Base-by-base conservation (phyloP, 768 basidiomycete species). In the Termitomyces sp. region DNA sequence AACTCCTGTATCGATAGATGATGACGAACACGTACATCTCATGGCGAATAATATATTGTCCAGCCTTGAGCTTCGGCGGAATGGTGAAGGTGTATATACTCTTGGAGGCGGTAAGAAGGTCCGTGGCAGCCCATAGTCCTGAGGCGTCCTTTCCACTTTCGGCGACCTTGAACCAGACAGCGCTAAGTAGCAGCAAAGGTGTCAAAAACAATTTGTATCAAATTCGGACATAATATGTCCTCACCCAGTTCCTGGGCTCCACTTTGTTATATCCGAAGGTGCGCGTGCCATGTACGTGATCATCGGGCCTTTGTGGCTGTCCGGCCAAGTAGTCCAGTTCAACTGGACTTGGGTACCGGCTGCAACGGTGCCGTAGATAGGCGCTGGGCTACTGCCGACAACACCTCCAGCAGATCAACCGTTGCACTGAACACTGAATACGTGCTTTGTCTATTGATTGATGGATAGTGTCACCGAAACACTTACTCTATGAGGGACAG, bases 131-230 rank as follows among this genome's bases (percentile, higher is more conserved):
- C 79, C 78, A 79, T 46, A 71, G 69, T 8, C 78, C 79, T 51
- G 72, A 72, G 2, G 72, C 59, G 10, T 69, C 72, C 63, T 78
- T 79, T n/a, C 80, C 80, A 29, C 68, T 46, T 56, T 81, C 65
- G n/a, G 71, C 71, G 16, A 80, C 73, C 63, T 81, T 80, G 75
- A 79, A 80, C 80, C 79, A 80, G 5, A 80, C 78, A 16, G 75
- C 74, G 24, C 77, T 79, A 43, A 24, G n/a, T 2, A 4, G 43
- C 5, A 29, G 18, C 22, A 1, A 55, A 6, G 36, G 5, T 18
- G 20, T 31, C 14, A 37, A 4, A 18, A n/a, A 31, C 13, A 22
- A n/a, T 22, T 18, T 24, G 24, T n/a, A n/a, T 29, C 12, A 48
- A 13, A 32, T 9, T 46, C 46, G 8, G 14, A 37, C 4, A 14